Conservation (phyloP, 1,284 basidiomycete genomes). For the Pseudozyma sp. region DNA sequence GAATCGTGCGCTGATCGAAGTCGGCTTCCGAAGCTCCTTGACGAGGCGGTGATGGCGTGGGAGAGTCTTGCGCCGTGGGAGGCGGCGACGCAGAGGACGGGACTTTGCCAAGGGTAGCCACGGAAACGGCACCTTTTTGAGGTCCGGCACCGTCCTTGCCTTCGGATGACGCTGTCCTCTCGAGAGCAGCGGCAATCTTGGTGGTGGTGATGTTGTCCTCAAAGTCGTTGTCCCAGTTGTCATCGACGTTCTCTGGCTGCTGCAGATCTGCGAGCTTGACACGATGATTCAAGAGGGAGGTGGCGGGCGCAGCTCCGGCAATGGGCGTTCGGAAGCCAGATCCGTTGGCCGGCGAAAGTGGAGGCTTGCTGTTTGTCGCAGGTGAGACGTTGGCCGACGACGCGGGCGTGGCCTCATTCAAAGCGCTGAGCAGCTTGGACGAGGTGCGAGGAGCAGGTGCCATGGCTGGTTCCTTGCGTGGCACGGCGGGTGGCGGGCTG, state of each 20-base stretch:
- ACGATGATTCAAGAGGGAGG: slow-evolving; percentile 53
- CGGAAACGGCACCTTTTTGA: not conserved
- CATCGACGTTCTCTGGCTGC: slow-evolving; percentile 75
- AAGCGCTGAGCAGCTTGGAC: slow-evolving; percentile 11
- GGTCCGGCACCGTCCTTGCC: slow-evolving; percentile 6
- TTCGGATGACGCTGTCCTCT: slow-evolving; percentile 17
- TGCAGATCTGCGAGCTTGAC: slow-evolving; percentile 71
- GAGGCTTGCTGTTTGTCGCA: slow-evolving; percentile 14
- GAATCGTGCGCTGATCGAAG: slow-evolving; percentile 70
- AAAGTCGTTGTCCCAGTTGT: slow-evolving; percentile 98
- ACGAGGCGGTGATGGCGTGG: slow-evolving; percentile 17
- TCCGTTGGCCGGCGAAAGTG: slow-evolving; percentile 21
- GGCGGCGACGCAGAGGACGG: not conserved
- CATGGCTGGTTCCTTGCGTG: slow-evolving; percentile 5
- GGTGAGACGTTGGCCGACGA: not conserved
- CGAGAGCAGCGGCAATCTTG: slow-evolving; percentile 81
- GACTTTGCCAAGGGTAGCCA: not conserved
- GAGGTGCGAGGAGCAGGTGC: slow-evolving; percentile 4
- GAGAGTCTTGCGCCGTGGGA: not conserved
- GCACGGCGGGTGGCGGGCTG: slow-evolving; percentile 26
- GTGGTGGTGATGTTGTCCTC: slow-evolving; percentile 89
- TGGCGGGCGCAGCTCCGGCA: slow-evolving; percentile 49
- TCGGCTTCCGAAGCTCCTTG: slow-evolving; percentile 28
- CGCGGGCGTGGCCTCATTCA: not conserved
- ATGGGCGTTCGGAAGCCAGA: slow-evolving; percentile 36